Conservation (phyloP, 306 rosid genomes). For the Arachis hypogaea region DNA sequence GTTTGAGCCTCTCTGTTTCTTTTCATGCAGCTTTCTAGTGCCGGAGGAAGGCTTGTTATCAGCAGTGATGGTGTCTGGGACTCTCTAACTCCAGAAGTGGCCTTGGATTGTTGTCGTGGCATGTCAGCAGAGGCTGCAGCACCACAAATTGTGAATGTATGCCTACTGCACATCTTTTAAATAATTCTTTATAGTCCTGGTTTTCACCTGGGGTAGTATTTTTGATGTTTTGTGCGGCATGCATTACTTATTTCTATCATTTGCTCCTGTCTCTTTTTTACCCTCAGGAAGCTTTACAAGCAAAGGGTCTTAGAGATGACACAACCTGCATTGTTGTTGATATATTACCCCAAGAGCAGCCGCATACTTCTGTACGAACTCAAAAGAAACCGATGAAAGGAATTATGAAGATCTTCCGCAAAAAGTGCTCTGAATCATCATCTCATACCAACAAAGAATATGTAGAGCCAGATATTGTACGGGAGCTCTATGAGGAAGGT, state of each 20-base stretch:
- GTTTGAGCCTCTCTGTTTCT: conserved; percentile 1
- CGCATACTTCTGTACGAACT: conserved; percentile 53
- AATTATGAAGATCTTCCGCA: conserved; percentile 84
- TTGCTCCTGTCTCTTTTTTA: conserved; percentile 33
- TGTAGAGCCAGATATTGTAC: conserved; percentile 77
- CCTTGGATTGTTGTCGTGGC: conserved; percentile 92
- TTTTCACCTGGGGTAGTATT: conserved; percentile 6
- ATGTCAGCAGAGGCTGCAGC: conserved; percentile 87
- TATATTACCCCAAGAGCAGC: conserved; percentile 78
- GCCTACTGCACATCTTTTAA: conserved; percentile 31
- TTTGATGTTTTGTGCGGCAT: not conserved
- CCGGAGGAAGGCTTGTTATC: conserved; percentile 92
- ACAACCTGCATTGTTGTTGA: conserved; percentile 95
- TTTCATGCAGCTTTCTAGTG: conserved; percentile 71
- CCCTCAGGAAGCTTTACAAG: conserved; percentile 83
- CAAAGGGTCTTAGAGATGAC: conserved; percentile 98
- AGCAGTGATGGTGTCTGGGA: conserved; percentile 99
- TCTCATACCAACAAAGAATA: conserved; percentile 71
- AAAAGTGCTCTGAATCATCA: conserved; percentile 74
- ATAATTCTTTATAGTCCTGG: not conserved
- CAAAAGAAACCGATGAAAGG: conserved; percentile 78
- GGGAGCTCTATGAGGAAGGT: conserved; percentile 90
- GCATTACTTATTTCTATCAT: conserved; percentile 2
- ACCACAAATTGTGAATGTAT: conserved; percentile 86
- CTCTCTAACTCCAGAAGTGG: conserved; percentile 74